phyloP scores from a whole-genome alignment of 2,329 filamentous ascomycete genomes.

The Phialophora chinensis region DNA sequence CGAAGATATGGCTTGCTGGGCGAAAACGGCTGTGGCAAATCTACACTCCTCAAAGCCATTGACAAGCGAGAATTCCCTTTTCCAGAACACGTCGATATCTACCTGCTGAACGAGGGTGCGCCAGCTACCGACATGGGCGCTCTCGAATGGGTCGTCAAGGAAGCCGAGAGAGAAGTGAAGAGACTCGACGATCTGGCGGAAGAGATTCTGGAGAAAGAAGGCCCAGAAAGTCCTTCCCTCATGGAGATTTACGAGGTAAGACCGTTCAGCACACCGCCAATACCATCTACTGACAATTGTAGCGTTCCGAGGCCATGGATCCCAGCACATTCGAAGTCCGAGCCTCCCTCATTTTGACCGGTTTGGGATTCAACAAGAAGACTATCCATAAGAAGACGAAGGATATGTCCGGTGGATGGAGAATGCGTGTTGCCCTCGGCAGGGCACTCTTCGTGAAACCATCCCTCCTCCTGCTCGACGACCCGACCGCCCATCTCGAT shows the following conservation, averaged over 20 bases:
- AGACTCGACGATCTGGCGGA: constrained; percentile 88
- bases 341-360: constrained; percentile 93
- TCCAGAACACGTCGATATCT: constrained; percentile 96
- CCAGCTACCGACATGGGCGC: constrained; percentile 87
- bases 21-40: constrained; percentile 99
- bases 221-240: constrained; percentile 86
- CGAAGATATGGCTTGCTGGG: constrained; percentile 93
- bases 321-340: constrained; percentile 95
- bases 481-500: constrained; percentile 98
- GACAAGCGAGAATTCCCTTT: constrained; percentile 92
- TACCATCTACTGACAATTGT: constrained; percentile 40
- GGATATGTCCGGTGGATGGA: constrained; percentile 99
- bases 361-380: constrained; percentile 98
- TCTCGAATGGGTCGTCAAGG: constrained; percentile 93
- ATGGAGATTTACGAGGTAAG: constrained; percentile 95
- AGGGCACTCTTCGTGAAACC: constrained; percentile 99
- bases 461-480: constrained; percentile 91
- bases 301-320: constrained; percentile 99
- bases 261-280: constrained; percentile 31
- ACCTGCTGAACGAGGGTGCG: constrained; percentile 96
- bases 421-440: constrained; percentile 97
- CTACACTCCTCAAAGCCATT: constrained; percentile 95
- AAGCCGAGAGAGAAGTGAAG: constrained; percentile 91
- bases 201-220: constrained; percentile 86
- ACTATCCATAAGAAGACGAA: constrained; percentile 99